Base-by-base conservation (phyloP, 495 filamentous ascomycete genomes). In the Annulohypoxylon nitens region DNA sequence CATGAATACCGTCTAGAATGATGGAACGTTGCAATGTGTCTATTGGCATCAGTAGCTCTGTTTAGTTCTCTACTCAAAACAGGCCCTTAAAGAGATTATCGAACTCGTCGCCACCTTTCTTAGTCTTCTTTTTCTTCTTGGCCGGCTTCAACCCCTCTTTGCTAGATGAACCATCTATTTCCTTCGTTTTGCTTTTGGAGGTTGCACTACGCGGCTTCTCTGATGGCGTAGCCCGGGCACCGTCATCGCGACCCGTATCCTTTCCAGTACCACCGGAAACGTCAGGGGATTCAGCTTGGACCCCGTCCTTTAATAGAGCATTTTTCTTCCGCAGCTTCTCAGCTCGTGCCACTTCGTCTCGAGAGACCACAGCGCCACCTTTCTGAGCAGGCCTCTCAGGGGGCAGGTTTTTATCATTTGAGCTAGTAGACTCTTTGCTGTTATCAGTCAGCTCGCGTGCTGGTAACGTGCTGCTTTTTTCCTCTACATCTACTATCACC, bases 21-120 rank as follows among this genome's bases (percentile, higher is more conserved):
- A 57, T 57, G 34, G 4, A 34, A 33, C 33, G 5, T 54, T 5
- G 16, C 47, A 41, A 39, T 25, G 2, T 37, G 47, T 50, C 7
- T 66, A 37, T 37, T 30, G 16, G 30, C 48, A 37, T 36, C 41
- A 11, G 18, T 58, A n/a, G 23, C 20, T 3, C 4, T 48, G 18
- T 59, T 1, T n/a, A n/a, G 12, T 11, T 8, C 30, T 12, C 30
- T 5, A 12, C 37, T 70, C n/a, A 78, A 39, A 75, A 73, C 11
- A 78, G 55, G 48, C 53, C 53, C 26, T 72, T 77, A 59, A 84
- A 84, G n/a, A 84, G 73, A 45, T 69, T 73, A 25, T 84, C 82
- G 10, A 83, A 78, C 23, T 80, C 80, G 23, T 75, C 65, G 75
- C 79, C 58, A 12, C 70, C 65, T 55, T 76, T 78, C 69, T 78